These are phyloP conservation scores for Ganoderma lucidum DNA, from an alignment of 1,284 basidiomycete species.

Conservation along the genomic window DNA sequence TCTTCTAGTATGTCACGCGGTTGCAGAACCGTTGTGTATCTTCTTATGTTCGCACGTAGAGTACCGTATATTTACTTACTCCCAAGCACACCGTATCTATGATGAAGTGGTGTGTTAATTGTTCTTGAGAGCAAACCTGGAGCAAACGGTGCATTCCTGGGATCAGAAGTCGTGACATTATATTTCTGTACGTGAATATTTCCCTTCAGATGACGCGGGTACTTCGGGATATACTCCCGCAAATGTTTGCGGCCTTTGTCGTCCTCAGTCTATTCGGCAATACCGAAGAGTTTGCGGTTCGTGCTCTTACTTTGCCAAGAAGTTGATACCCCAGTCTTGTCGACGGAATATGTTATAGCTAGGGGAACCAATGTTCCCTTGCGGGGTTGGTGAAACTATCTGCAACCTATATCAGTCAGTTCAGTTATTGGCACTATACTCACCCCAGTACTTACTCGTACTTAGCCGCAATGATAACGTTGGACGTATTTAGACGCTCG, in stretches of 20 bases:
- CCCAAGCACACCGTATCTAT: neutral
- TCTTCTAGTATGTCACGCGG: neutral
- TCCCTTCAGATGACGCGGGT: neutral
- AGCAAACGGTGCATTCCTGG: neutral
- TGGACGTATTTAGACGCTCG: neutral
- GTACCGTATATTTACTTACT: neutral
- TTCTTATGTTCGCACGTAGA: neutral
- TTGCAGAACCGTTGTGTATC: neutral
- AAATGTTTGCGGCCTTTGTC: too few relatives aligned
- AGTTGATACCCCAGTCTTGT: too few relatives aligned
- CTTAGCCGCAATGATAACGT: too few relatives aligned
- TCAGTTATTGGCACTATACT: too few relatives aligned
- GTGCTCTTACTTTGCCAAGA: too few relatives aligned
- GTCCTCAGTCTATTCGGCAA: too few relatives aligned
- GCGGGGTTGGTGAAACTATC: too few relatives aligned
- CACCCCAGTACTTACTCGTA: too few relatives aligned
- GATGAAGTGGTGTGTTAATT: neutral
- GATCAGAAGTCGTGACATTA: neutral
- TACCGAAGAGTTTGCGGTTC: too few relatives aligned
- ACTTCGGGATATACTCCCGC: neutral
- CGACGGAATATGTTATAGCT: too few relatives aligned
- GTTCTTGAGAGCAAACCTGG: neutral
- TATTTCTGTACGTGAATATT: neutral
- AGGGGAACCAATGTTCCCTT: too few relatives aligned
- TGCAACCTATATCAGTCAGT: too few relatives aligned